Evolutionary conservation across 805 yeast genomes (phyloP).

Genomic region (Naumovozyma dairenensis): DNA sequence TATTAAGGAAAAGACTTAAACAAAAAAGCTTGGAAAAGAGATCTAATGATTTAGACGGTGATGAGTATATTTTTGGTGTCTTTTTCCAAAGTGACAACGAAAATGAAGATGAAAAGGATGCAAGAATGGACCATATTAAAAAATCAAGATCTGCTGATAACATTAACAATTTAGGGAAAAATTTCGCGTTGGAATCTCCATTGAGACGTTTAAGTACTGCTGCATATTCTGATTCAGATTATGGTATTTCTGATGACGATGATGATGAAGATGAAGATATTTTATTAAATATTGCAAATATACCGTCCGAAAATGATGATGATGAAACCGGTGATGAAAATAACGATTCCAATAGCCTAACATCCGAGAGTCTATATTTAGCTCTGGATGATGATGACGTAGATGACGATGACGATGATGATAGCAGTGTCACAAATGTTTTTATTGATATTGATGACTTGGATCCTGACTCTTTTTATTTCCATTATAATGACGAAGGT

Average conservation of each 20-base stretch:
- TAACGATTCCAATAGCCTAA: slow-evolving; percentile 21
- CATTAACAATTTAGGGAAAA: slow-evolving; percentile 6
- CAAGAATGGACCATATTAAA: neutral
- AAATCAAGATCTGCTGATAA: slow-evolving; percentile 7
- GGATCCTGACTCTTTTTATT: slow-evolving; percentile 30
- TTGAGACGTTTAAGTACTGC: slow-evolving; percentile 17
- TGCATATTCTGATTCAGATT: slow-evolving; percentile 16
- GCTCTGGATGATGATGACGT: slow-evolving; percentile 4
- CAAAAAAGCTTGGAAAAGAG: slow-evolving; percentile 30
- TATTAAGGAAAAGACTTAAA: slow-evolving; percentile 19
- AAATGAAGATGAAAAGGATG: slow-evolving; percentile 8
- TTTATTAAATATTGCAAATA: slow-evolving; percentile 26
- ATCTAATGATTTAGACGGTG: slow-evolving; percentile 24
- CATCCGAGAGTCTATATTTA: slow-evolving; percentile 25
- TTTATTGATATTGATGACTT: slow-evolving; percentile 31
- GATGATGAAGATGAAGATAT: slow-evolving; percentile 29
- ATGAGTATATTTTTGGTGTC: slow-evolving; percentile 27
- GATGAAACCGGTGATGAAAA: slow-evolving; percentile 14
- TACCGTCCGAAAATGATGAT: slow-evolving; percentile 30
- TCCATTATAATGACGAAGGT: slow-evolving; percentile 34
- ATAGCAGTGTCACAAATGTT: slow-evolving; percentile 33
- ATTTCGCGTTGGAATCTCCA: slow-evolving; percentile 16
- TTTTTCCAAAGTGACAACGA: slow-evolving; percentile 28
- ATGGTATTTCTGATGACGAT: slow-evolving; percentile 23
- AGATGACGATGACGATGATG: slow-evolving; percentile 25